phyloP scores from a whole-genome alignment of 2,329 filamentous ascomycete species.

The Pseudocercospora ulei region DNA sequence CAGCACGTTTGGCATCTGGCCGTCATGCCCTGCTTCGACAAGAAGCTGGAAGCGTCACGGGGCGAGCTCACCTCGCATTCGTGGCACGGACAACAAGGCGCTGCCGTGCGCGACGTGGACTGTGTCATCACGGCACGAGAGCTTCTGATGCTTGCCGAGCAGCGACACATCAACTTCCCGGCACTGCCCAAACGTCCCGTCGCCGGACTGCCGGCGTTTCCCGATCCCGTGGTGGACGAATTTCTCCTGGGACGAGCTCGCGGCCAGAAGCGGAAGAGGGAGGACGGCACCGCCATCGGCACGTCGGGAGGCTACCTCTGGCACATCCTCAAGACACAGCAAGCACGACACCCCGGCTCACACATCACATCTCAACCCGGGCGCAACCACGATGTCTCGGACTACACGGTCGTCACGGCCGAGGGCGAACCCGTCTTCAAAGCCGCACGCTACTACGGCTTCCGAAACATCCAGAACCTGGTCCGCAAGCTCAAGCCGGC shows the following conservation, averaged over 20 bases:
- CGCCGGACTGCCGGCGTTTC: constrained; percentile 51
- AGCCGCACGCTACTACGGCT: constrained; percentile 88
- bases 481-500: constrained; percentile 84
- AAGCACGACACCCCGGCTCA: constrained; percentile 61
- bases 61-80: constrained; percentile 64
- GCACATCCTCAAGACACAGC: constrained; percentile 68
- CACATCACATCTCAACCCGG: constrained; percentile 62
- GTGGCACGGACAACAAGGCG: constrained; percentile 35
- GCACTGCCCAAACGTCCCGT: constrained; percentile 53
- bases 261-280: constrained; percentile 32
- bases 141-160: constrained; percentile 76
- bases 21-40: constrained; percentile 98
- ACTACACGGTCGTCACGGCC: constrained; percentile 59
- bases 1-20: constrained; percentile 87
- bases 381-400: constrained; percentile 81
- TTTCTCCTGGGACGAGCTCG: constrained; percentile 63
- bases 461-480: constrained; percentile 95
- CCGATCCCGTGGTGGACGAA: constrained; percentile 57
- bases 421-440: constrained; percentile 51
- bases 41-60: constrained; percentile 91
- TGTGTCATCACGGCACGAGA: constrained; percentile 97
- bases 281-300: constrained; percentile 49
- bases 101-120: constrained; percentile 74
- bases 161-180: constrained; percentile 68
- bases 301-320: constrained; percentile 83